Conservation (phyloP, 2,329 filamentous ascomycete genomes). For the Paecilomyces variotii region DNA sequence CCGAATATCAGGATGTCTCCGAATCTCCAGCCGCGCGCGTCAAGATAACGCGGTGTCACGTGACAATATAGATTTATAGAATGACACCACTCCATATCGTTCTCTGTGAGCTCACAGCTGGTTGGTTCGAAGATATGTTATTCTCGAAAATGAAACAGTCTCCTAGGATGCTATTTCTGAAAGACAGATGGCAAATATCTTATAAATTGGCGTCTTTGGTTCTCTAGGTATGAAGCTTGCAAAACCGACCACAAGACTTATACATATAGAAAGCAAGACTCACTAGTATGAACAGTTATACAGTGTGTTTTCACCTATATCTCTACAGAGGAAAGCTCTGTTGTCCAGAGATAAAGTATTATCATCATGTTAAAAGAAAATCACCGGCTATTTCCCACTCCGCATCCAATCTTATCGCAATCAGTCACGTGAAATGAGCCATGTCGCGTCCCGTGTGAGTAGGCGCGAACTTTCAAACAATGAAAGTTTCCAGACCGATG, state of each 20-base stretch:
- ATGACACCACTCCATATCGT: background rate
- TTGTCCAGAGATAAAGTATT: background rate
- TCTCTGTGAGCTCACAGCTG: background rate
- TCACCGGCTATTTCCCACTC: background rate
- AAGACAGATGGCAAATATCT: too few relatives aligned
- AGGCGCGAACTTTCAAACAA: background rate
- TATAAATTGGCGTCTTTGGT: too few relatives aligned
- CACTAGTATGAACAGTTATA: too few relatives aligned
- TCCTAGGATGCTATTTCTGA: background rate
- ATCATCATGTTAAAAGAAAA: background rate
- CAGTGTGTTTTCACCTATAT: background rate
- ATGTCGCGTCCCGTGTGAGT: background rate
- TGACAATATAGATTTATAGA: background rate
- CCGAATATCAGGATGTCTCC: background rate
- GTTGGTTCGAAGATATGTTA: background rate
- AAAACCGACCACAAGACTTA: too few relatives aligned
- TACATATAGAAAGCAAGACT: background rate
- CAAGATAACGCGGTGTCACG: slow-evolving; percentile 2
- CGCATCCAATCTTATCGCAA: background rate
- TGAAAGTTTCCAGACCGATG: background rate
- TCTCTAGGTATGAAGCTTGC: too few relatives aligned
- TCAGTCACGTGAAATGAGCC: background rate
- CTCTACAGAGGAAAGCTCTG: background rate
- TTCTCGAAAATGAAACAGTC: background rate
- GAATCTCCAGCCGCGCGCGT: slow-evolving; percentile 1